Percentiles rank a stretch among this genome's conserved stretches.
Conservation (phyloP, 1,284 basidiomycete genomes). For the Marasmius fiardii region DNA sequence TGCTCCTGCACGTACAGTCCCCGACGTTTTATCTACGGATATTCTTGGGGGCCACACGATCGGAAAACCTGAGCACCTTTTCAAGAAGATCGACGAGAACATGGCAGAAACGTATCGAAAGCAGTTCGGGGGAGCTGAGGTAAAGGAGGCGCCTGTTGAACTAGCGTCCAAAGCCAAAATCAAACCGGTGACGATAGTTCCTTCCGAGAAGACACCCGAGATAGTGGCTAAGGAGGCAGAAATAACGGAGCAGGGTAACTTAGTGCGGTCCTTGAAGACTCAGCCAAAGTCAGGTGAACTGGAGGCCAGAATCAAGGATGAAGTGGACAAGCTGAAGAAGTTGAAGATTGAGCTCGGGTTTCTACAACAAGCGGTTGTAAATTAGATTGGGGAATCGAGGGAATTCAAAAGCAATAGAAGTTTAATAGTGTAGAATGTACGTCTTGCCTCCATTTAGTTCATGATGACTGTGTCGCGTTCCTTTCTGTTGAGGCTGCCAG, state of each 20-base stretch:
- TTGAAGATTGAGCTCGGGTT: slow-evolving; percentile 43
- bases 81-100: slow-evolving; percentile 92
- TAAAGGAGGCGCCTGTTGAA: slow-evolving; percentile 29
- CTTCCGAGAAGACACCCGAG: slow-evolving; percentile 61
- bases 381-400: not conserved
- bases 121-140: slow-evolving; percentile 73
- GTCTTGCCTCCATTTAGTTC: too few relatives aligned
- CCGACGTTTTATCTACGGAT: slow-evolving; percentile 69
- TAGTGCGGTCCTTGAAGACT: slow-evolving; percentile 67
- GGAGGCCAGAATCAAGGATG: slow-evolving; percentile 64
- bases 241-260: slow-evolving; percentile 71
- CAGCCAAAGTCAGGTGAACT: slow-evolving; percentile 64
- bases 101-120: slow-evolving; percentile 83
- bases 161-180: slow-evolving; percentile 26
- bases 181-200: slow-evolving; percentile 37
- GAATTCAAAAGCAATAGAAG: not conserved
- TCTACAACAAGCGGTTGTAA: not conserved
- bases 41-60: slow-evolving; percentile 86
- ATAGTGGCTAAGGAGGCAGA: slow-evolving; percentile 63
- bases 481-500: too few relatives aligned
- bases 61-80: slow-evolving; percentile 86
- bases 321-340: slow-evolving; percentile 46
- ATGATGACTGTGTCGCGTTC: too few relatives aligned
- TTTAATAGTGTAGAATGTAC: not conserved
- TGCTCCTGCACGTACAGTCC: slow-evolving; percentile 80